Evolutionary conservation across 2,329 filamentous ascomycete genomes (phyloP).

Genomic region (Dryadomyces quercus-mongolicae): DNA sequence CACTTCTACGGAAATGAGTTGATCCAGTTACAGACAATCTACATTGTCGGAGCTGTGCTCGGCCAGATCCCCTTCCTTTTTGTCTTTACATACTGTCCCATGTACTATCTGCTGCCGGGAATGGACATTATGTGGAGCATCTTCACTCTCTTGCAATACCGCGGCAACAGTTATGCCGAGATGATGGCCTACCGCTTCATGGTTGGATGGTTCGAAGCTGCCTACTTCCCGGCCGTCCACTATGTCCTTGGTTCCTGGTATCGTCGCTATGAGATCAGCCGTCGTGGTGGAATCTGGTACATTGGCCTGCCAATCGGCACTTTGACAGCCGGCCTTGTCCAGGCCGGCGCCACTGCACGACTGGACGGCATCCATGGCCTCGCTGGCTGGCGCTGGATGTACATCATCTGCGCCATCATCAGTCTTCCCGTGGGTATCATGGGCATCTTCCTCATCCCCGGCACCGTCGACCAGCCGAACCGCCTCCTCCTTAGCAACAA

Average conservation of each 20-base stretch:
- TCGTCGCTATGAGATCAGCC: slow-evolving; percentile 44
- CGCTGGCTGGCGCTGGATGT: slow-evolving; percentile 41
- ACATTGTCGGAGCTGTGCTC: slow-evolving; percentile 20
- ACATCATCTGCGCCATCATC: slow-evolving; percentile 26
- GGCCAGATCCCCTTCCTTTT: slow-evolving; percentile 20
- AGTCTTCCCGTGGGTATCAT: slow-evolving; percentile 35
- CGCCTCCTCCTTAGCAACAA: slow-evolving; percentile 22
- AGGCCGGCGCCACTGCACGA: slow-evolving; percentile 24
- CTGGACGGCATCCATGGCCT: slow-evolving; percentile 33
- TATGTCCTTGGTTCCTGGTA: slow-evolving; percentile 43
- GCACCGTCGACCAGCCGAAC: slow-evolving; percentile 27
- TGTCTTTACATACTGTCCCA: slow-evolving; percentile 24
- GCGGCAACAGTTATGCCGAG: slow-evolving; percentile 25
- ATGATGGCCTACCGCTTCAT: slow-evolving; percentile 39
- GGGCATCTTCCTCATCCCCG: slow-evolving; percentile 35
- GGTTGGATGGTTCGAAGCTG: slow-evolving; percentile 39
- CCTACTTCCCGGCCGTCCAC: slow-evolving; percentile 40
- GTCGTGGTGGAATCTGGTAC: slow-evolving; percentile 49
- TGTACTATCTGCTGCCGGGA: slow-evolving; percentile 12
- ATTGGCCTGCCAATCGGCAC: slow-evolving; percentile 38
- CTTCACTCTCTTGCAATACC: slow-evolving; percentile 30
- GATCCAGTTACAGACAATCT: slow-evolving; percentile 39
- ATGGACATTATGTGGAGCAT: slow-evolving; percentile 19
- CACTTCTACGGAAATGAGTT: slow-evolving; percentile 27
- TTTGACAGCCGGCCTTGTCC: slow-evolving; percentile 24